phyloP scores from a whole-genome alignment of 768 basidiomycete species.

The Lactifluus hygrophoroides region DNA sequence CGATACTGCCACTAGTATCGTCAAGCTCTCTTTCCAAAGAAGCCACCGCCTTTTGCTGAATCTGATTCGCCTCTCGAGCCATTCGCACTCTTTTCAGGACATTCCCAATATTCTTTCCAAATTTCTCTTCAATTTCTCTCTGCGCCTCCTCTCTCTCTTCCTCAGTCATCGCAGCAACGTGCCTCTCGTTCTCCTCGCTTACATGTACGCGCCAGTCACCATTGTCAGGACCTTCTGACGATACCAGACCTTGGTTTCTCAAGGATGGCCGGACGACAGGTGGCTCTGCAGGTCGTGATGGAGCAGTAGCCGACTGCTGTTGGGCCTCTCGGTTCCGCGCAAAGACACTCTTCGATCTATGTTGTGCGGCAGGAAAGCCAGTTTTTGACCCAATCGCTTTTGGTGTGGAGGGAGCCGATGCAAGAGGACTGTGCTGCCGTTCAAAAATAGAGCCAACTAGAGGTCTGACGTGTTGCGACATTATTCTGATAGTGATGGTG shows the following conservation, averaged over 20 bases:
- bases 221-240: neutral
- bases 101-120: conserved; percentile 59
- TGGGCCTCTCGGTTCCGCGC: conserved; percentile 26
- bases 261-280: conserved; percentile 16
- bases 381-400: conserved; percentile 22
- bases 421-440: conserved; percentile 27
- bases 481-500: neutral
- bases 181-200: conserved; percentile 55
- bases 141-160: conserved; percentile 61
- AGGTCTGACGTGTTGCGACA: conserved; percentile 16
- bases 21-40: neutral
- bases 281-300: conserved; percentile 21
- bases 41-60: neutral
- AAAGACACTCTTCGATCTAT: conserved; percentile 35
- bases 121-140: conserved; percentile 56
- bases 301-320: conserved; percentile 16
- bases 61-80: conserved; percentile 34
- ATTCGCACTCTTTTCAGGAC: conserved; percentile 48
- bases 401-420: conserved; percentile 23
- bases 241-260: neutral
- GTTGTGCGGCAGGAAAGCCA: conserved; percentile 35
- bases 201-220: conserved; percentile 46
- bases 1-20: no score
- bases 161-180: conserved; percentile 59
- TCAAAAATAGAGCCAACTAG: conserved; percentile 42